Conservation (phyloP, 2,329 filamentous ascomycete genomes). For the Alternaria sp. region DNA sequence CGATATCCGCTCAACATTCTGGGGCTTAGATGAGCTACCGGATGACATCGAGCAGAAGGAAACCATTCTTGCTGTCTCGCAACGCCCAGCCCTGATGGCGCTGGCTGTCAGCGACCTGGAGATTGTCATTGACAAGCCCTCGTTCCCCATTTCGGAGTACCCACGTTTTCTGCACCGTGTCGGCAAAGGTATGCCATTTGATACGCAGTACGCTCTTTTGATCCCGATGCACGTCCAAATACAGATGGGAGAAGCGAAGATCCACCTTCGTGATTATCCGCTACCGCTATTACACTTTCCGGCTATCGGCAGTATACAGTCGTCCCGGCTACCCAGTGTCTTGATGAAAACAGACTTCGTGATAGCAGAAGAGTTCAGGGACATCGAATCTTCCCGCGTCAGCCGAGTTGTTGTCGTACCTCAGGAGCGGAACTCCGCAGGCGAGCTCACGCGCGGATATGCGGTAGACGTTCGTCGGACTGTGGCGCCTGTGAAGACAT, state of each 20-base stretch:
- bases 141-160: constrained; percentile 81
- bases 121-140: constrained; percentile 87
- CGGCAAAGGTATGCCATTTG: constrained; percentile 94
- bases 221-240: constrained; percentile 89
- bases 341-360: constrained; percentile 91
- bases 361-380: constrained; percentile 90
- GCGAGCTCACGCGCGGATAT: constrained; percentile 71
- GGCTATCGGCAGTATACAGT: constrained; percentile 77
- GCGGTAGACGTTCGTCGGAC: constrained; percentile 87
- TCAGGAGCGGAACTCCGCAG: constrained; percentile 61
- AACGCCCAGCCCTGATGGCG: constrained; percentile 82
- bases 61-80: constrained; percentile 82
- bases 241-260: constrained; percentile 85
- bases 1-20: constrained; percentile 80
- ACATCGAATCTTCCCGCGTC: constrained; percentile 77
- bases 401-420: constrained; percentile 86
- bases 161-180: constrained; percentile 85
- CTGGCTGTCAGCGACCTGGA: constrained; percentile 83
- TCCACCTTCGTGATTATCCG: constrained; percentile 92
- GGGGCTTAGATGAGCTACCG: constrained; percentile 79
- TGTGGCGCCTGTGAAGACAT: constrained; percentile 93
- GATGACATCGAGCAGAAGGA: constrained; percentile 84
- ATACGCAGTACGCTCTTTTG: constrained; percentile 88
- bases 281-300: constrained; percentile 91
- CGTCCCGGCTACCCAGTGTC: constrained; percentile 78